These are phyloP conservation scores for Russula vinacea DNA, from an alignment of 768 basidiomycete species.

Conservation along the genomic window DNA sequence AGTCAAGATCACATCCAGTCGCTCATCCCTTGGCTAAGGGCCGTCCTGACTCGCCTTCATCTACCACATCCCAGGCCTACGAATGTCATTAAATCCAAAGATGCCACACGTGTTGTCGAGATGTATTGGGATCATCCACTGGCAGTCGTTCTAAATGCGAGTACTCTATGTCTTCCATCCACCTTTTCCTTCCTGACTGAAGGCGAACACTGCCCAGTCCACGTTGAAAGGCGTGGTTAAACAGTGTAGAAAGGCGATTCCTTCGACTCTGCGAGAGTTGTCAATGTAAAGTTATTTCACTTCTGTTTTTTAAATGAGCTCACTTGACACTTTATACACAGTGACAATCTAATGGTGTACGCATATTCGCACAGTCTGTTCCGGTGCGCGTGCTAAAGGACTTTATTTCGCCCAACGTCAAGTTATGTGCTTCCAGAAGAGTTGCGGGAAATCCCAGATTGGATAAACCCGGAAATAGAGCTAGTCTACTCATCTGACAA, in stretches of 20 bases:
- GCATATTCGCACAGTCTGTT: constrained; percentile 4
- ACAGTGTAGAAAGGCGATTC: neutral
- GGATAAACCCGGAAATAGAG: neutral
- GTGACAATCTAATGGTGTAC: constrained; percentile 17
- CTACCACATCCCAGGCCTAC: constrained; percentile 17
- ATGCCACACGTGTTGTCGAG: constrained; percentile 7
- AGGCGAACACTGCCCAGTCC: neutral
- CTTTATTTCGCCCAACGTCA: neutral
- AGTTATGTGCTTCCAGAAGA: constrained; percentile 13
- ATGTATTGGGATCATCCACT: neutral
- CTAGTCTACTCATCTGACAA: neutral
- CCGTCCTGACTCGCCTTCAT: neutral
- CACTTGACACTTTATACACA: constrained; percentile 1
- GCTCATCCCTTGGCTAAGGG: constrained; percentile 19
- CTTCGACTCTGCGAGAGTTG: neutral
- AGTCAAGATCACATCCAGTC: neutral
- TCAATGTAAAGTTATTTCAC: constrained; percentile 13
- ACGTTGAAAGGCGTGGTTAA: neutral
- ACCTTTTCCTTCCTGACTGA: neutral
- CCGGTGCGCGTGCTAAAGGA: neutral
- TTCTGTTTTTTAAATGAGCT: neutral
- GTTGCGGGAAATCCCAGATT: constrained; percentile 1
- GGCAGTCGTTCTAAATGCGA: neutral
- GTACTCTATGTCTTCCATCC: neutral
- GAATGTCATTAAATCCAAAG: constrained; percentile 9